These are phyloP conservation scores for Acaromyces ingoldii DNA, from an alignment of 1,284 basidiomycete genomes.

Conservation along the genomic window DNA sequence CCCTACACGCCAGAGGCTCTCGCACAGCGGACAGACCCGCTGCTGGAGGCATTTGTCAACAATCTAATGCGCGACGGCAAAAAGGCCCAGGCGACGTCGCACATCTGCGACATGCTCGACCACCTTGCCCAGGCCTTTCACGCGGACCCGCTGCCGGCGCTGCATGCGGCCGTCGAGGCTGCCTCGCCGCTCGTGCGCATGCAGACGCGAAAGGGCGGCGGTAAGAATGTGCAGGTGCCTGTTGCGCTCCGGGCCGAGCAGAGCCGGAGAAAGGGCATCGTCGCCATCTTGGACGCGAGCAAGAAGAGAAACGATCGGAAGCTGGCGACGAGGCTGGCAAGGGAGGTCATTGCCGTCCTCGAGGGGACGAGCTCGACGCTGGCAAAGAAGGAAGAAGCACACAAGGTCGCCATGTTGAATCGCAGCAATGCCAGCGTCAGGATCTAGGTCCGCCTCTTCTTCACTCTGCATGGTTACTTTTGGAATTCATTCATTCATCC, in stretches of 20 bases:
- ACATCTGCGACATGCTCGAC: conserved; percentile 43
- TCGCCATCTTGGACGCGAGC: conserved; percentile 53
- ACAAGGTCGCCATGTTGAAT: conserved; percentile 70
- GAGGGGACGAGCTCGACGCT: conserved; percentile 50
- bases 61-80: conserved; percentile 54
- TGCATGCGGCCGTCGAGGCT: conserved; percentile 47
- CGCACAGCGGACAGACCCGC: conserved; percentile 26
- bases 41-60: conserved; percentile 49
- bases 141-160: conserved; percentile 49
- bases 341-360: conserved; percentile 52
- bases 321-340: conserved; percentile 50
- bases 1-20: no score
- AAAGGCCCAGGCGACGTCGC: conserved; percentile 46
- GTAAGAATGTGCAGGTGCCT: conserved; percentile 51
- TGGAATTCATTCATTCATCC: no score
- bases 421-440: conserved; percentile 57
- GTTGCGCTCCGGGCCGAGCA: conserved; percentile 49
- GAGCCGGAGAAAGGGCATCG: conserved; percentile 48
- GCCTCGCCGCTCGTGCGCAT: conserved; percentile 49
- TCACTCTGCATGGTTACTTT: no score
- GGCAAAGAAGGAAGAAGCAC: conserved; percentile 55
- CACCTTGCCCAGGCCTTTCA: conserved; percentile 42
- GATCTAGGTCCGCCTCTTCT: no score
- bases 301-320: conserved; percentile 50
- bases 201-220: conserved; percentile 50